Evolutionary conservation across 2,329 filamentous ascomycete species (phyloP).

Genomic region (Microsporum canis): DNA sequence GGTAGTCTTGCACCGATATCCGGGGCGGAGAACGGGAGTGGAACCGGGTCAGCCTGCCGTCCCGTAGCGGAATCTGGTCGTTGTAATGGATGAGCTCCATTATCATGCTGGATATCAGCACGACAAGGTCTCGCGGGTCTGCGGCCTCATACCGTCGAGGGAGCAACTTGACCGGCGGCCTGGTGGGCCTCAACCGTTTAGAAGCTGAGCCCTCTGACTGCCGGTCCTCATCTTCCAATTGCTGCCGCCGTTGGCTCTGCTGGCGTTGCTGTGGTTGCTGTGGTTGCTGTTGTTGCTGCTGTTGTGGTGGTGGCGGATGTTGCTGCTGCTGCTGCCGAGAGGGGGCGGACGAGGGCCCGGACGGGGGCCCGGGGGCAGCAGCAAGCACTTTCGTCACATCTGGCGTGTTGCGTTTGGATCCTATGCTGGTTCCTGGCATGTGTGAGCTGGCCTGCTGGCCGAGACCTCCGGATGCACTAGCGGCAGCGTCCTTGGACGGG

Average conservation of each 20-base stretch:
- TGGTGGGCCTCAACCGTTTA: slow-evolving; percentile 38
- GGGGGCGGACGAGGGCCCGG: neutral
- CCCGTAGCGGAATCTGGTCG: slow-evolving; percentile 71
- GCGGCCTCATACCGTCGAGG: slow-evolving; percentile 69
- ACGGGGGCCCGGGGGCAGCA: neutral
- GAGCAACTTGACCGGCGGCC: slow-evolving; percentile 41
- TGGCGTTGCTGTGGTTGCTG: neutral
- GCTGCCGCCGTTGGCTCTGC: slow-evolving; percentile 12
- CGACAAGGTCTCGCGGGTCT: slow-evolving; percentile 72
- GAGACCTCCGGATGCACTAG: slow-evolving; percentile 13
- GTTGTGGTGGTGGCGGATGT: neutral
- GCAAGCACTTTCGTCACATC: slow-evolving; percentile 15
- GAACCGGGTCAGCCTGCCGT: slow-evolving; percentile 81
- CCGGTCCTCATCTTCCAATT: slow-evolving; percentile 17
- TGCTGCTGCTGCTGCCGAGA: neutral
- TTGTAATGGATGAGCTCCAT: slow-evolving; percentile 90
- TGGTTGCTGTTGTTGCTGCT: neutral
- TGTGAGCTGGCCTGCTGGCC: slow-evolving; percentile 13
- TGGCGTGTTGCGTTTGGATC: slow-evolving; percentile 17
- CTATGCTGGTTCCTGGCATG: slow-evolving; percentile 14
- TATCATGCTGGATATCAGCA: slow-evolving; percentile 88
- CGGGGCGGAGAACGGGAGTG: slow-evolving; percentile 83
- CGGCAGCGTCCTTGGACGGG: neutral
- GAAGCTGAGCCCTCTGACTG: slow-evolving; percentile 23
- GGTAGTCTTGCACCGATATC: slow-evolving; percentile 88